Base-by-base conservation (phyloP, 495 filamentous ascomycete genomes). In the Bacidia rubella region DNA sequence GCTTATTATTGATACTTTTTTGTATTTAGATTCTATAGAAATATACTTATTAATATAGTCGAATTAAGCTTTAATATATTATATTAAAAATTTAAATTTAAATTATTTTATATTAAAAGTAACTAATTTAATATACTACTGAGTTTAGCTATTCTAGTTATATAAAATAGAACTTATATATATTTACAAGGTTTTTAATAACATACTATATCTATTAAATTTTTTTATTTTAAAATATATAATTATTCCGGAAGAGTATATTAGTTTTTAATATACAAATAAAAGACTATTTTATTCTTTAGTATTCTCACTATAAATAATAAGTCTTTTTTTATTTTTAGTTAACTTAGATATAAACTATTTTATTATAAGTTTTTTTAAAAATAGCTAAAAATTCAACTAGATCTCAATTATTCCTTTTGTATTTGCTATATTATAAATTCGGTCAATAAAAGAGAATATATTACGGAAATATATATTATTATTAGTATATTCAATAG, bases 121-220 rank as follows among this genome's bases (percentile, higher is more conserved):
- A 52, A 44, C 5, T 56, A 52, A 27, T 56, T 35, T 51, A 27
- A 19, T 47, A 47, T 29, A 52, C 27, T 21, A 24, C 20, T 38
- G 40, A 53, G 25, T 48, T 22, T 20, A 35, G 23, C 22, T 2
- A 41, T 52, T 52, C 12, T 44, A 19, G 42, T 10, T 42, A 43
- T 20, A 11, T 43, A 22, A n/a, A 45, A 4, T 43, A 52, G 11
- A 38, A 19, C 17, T 22, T 47, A 47, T 19, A 21, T 47, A 47
- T 47, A 47, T 22, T 47, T 22, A 22, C 11, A 11, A 19, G 23
- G 19, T 21, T 47, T 11, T 22, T 5, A 2, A 21, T 47, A 19
- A 47, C 15, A 35, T 35, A 35, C 21, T 47, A 47, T 47, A 47
- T 22, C 23, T 47, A 47, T 11, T 47, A 35, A 35, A 7, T 7